phyloP scores from a whole-genome alignment of 2,329 filamentous ascomycete species.

The Ramichloridium luteum region DNA sequence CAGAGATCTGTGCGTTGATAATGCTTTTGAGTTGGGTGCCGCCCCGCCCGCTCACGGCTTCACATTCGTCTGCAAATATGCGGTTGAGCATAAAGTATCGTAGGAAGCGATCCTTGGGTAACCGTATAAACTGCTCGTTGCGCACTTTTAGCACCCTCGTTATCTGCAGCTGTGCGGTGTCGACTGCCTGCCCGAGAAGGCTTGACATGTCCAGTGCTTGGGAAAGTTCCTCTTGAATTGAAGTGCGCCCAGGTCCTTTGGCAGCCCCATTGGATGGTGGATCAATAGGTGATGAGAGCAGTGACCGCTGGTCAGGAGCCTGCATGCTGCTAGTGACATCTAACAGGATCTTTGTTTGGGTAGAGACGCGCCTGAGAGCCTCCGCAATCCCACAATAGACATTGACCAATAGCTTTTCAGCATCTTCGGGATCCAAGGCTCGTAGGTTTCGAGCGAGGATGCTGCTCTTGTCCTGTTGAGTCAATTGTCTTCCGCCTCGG shows the following conservation, averaged over 20 bases:
- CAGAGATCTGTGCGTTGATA: conserved; percentile 70
- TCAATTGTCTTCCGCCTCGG: conserved; percentile 52
- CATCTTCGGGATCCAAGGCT: conserved; percentile 68
- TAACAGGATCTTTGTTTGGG: conserved; percentile 86
- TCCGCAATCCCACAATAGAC: conserved; percentile 85
- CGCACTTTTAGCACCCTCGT: conserved; percentile 69
- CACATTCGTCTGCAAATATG: conserved; percentile 75
- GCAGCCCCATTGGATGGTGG: conserved; percentile 18
- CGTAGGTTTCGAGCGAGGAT: conserved; percentile 80
- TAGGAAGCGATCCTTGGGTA: conserved; percentile 59
- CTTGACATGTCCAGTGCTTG: conserved; percentile 65
- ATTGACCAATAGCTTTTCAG: conserved; percentile 67
- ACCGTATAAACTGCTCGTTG: conserved; percentile 56
- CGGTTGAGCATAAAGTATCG: conserved; percentile 74
- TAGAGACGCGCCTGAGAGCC: conserved; percentile 69
- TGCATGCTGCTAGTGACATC: conserved; percentile 75
- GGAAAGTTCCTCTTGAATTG: conserved; percentile 59
- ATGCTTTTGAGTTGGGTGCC: conserved; percentile 64
- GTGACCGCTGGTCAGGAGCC: conserved; percentile 23
- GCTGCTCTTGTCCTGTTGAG: conserved; percentile 79
- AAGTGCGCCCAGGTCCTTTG: conserved; percentile 7
- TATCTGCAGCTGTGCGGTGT: conserved; percentile 60
- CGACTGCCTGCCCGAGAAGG: conserved; percentile 66
- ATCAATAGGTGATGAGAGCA: too few relatives aligned
- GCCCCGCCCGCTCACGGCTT: conserved; percentile 68